phyloP scores from a whole-genome alignment of 2,329 filamentous ascomycete species.

The Colletotrichum sp. region DNA sequence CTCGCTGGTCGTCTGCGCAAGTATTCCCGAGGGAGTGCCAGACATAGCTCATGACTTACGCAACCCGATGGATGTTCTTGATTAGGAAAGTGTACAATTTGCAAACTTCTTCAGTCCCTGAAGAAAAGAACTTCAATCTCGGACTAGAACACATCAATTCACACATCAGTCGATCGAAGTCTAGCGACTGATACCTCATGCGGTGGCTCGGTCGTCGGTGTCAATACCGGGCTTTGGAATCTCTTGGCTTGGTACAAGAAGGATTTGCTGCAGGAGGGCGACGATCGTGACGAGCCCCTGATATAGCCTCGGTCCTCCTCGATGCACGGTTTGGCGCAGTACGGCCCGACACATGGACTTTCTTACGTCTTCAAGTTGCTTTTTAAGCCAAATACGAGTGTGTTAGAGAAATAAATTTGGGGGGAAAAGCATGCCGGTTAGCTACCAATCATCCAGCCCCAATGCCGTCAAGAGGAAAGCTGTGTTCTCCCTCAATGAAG shows the following conservation, averaged over 20 bases:
- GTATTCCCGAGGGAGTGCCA: background rate
- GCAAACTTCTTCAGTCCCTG: background rate
- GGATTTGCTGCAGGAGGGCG: background rate
- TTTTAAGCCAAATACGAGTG: background rate
- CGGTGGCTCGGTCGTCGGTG: background rate
- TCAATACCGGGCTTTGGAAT: background rate
- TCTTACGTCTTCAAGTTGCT: background rate
- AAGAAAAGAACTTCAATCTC: background rate
- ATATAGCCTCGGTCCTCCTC: background rate
- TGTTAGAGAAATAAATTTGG: background rate
- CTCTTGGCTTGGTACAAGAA: background rate
- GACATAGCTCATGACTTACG: rapidly evolving
- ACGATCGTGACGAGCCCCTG: background rate
- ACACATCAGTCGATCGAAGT: background rate
- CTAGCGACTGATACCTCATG: background rate
- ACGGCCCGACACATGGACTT: background rate
- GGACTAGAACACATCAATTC: background rate
- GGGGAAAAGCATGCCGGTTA: rapidly evolving
- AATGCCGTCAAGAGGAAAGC: rapidly evolving
- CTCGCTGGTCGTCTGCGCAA: background rate
- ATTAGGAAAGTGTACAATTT: background rate
- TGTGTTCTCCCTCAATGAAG: background rate
- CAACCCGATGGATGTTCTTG: background rate
- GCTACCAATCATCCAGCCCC: rapidly evolving
- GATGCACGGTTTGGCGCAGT: background rate